Evolutionary conservation across 169 alveolate species (phyloP).

Genomic region (Amoebophrya sp.): DNA sequence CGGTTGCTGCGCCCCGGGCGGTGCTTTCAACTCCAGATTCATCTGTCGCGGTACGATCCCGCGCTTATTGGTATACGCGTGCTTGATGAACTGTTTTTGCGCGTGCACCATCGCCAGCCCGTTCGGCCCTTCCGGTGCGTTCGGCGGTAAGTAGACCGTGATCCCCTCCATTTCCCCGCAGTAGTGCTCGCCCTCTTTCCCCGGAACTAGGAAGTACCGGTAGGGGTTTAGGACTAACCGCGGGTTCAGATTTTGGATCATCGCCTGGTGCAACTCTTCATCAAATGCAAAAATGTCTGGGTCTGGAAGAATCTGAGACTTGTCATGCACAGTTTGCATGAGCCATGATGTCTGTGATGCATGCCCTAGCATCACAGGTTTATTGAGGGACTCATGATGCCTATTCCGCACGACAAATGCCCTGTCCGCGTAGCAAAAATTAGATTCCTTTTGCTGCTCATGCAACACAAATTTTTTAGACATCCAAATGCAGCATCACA

Average conservation of each 20-base stretch:
- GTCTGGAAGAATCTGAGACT: too few relatives aligned
- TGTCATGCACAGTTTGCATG: too few relatives aligned
- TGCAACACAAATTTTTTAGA: too few relatives aligned
- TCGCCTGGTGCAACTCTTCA: not conserved
- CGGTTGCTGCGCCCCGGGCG: too few relatives aligned
- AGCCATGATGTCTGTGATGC: too few relatives aligned
- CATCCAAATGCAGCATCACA: too few relatives aligned
- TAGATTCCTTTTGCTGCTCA: too few relatives aligned
- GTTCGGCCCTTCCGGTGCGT: not conserved
- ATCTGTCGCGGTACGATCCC: not conserved
- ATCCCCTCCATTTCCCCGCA: not conserved
- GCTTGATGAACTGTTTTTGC: not conserved
- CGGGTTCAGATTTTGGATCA: not conserved
- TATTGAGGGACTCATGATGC: too few relatives aligned
- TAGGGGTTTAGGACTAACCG: not conserved
- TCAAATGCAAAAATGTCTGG: too few relatives aligned
- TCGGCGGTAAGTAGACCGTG: not conserved
- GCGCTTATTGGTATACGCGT: not conserved
- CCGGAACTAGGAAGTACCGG: not conserved
- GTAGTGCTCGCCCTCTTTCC: not conserved
- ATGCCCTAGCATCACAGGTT: too few relatives aligned
- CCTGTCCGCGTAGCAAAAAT: too few relatives aligned
- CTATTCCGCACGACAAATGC: too few relatives aligned
- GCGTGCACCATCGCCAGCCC: not conserved
- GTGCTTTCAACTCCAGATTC: not conserved